phyloP scores from a whole-genome alignment of 2,329 filamentous ascomycete genomes.

The Epichloe sylvatica region DNA sequence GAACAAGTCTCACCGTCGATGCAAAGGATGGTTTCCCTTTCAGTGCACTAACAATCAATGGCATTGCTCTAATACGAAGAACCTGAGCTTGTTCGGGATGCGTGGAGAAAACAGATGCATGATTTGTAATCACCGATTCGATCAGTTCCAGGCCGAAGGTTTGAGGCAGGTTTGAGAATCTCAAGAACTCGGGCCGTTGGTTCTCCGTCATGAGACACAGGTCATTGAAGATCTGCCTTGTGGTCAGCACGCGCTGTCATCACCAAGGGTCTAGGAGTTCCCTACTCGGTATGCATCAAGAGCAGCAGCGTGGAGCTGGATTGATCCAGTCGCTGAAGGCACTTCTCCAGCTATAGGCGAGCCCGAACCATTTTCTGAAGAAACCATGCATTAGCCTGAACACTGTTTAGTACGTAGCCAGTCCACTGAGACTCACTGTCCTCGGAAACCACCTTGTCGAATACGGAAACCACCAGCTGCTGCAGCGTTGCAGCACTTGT shows the following conservation, averaged over 20 bases:
- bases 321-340: conserved; percentile 46
- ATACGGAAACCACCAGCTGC: conserved; percentile 81
- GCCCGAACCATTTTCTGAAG: conserved; percentile 30
- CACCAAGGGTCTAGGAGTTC: neutral
- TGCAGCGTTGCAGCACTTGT: conserved; percentile 94
- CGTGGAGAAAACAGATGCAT: conserved; percentile 61
- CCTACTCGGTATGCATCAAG: conserved; percentile 68
- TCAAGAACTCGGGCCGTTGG: conserved; percentile 68
- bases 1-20: conserved; percentile 65
- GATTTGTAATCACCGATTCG: conserved; percentile 76
- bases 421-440: conserved; percentile 40
- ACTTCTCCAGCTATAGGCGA: conserved; percentile 51
- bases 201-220: conserved; percentile 78
- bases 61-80: conserved; percentile 64
- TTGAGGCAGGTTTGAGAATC: conserved; percentile 62
- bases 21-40: conserved; percentile 69
- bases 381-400: neutral
- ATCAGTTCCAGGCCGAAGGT: conserved; percentile 84
- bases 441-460: conserved; percentile 77
- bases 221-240: conserved; percentile 64
- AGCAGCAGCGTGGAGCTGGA: conserved; percentile 60
- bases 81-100: conserved; percentile 74
- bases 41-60: conserved; percentile 63
- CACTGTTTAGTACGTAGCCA: neutral
- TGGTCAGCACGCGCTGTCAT: conserved; percentile 5